These are phyloP conservation scores for Friedmanniomyces simplex DNA, from an alignment of 495 filamentous ascomycete genomes.

Conservation along the genomic window DNA sequence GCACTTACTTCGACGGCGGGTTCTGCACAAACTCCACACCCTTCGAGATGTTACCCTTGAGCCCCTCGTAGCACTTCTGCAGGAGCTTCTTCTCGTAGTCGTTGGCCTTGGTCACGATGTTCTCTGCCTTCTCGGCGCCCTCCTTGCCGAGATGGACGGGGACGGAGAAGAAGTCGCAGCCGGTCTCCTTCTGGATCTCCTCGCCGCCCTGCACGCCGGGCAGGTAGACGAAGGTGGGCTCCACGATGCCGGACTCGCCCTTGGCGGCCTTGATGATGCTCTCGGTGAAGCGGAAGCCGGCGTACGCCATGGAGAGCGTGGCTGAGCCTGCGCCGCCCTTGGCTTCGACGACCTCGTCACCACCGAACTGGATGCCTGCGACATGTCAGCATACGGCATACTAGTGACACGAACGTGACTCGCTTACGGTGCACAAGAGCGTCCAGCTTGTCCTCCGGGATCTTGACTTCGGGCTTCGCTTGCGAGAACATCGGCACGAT, in stretches of 20 bases:
- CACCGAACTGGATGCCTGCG: slow-evolving; percentile 85
- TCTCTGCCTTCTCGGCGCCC: slow-evolving; percentile 71
- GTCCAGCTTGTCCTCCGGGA: slow-evolving; percentile 78
- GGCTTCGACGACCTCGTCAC: slow-evolving; percentile 96
- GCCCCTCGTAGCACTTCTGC: slow-evolving; percentile 55
- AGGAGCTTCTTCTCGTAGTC: slow-evolving; percentile 81
- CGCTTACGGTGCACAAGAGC: slow-evolving; percentile 71
- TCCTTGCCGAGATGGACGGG: slow-evolving; percentile 86
- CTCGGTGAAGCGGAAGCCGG: slow-evolving; percentile 90
- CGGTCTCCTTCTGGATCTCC: slow-evolving; percentile 67
- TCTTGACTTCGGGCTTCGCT: slow-evolving; percentile 63
- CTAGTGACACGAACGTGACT: neutral
- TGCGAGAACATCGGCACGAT: slow-evolving; percentile 97
- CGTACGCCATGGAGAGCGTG: slow-evolving; percentile 95
- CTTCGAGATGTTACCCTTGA: slow-evolving; percentile 89
- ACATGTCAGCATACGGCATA: neutral
- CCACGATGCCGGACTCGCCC: slow-evolving; percentile 83
- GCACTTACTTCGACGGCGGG: slow-evolving; percentile 42
- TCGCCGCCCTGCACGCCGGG: slow-evolving; percentile 81
- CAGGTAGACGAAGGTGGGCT: slow-evolving; percentile 91
- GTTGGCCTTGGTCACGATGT: slow-evolving; percentile 62
- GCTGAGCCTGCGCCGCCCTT: slow-evolving; percentile 94
- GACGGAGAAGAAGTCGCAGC: slow-evolving; percentile 90
- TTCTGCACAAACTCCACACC: slow-evolving; percentile 82
- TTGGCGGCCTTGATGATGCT: slow-evolving; percentile 77